Conservation (phyloP, 1,284 basidiomycete species). For the Cryptococcus sp. region DNA sequence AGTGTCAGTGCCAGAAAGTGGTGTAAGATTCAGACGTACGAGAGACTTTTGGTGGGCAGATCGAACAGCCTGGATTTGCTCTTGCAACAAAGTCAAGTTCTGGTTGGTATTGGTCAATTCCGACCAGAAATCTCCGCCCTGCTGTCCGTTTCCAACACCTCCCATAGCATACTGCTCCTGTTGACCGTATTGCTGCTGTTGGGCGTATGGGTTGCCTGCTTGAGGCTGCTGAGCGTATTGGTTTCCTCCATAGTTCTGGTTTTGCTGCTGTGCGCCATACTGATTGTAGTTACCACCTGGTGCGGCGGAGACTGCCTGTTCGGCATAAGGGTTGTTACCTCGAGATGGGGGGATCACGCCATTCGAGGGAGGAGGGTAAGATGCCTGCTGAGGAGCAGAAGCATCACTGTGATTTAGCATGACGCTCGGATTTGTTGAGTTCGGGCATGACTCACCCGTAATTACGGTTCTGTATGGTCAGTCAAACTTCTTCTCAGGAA, state of each 20-base stretch:
- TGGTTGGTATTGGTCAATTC: constrained; percentile 34
- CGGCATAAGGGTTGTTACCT: constrained; percentile 36
- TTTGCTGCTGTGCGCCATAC: constrained; percentile 16
- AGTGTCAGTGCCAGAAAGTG: not conserved
- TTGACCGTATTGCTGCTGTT: constrained; percentile 37
- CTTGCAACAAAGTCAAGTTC: constrained; percentile 38
- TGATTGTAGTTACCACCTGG: constrained; percentile 19
- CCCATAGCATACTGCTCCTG: constrained; percentile 38
- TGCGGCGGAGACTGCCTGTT: constrained; percentile 18
- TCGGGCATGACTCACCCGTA: constrained; percentile 21
- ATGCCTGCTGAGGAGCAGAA: constrained; percentile 19
- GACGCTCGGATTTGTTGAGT: not conserved
- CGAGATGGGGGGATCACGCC: constrained; percentile 33
- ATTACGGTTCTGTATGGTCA: constrained; percentile 19
- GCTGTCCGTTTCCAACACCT: constrained; percentile 14
- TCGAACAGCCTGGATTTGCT: constrained; percentile 43
- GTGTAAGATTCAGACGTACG: constrained; percentile 16
- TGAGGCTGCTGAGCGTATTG: constrained; percentile 8
- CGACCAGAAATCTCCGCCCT: constrained; percentile 40
- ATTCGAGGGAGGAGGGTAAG: constrained; percentile 33
- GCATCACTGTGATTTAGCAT: constrained; percentile 15
- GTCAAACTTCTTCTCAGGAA: not conserved
- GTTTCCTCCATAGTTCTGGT: constrained; percentile 4
- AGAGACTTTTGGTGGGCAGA: constrained; percentile 40
- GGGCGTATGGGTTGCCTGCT: constrained; percentile 20